Conservation (phyloP, 2,329 filamentous ascomycete genomes). For the Sporothrix dimorphospora region DNA sequence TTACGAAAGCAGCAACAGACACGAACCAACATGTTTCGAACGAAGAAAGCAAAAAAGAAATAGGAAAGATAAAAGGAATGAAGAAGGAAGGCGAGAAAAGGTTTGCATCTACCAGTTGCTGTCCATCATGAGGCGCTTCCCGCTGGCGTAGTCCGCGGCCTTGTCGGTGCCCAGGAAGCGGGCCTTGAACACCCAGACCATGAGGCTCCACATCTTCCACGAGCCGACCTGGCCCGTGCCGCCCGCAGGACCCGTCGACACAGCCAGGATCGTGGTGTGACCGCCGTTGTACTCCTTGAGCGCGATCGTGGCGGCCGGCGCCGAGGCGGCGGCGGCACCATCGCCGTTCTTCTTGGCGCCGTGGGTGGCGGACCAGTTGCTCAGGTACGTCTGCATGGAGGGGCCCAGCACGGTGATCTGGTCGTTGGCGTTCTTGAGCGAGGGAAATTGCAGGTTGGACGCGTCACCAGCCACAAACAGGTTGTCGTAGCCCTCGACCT, state of each 20-base stretch:
- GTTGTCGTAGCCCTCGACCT: conserved; percentile 38
- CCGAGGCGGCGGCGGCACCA: conserved; percentile 11
- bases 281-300: conserved; percentile 12
- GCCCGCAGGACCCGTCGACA: conserved; percentile 36
- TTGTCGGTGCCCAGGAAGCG: conserved; percentile 35
- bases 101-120: conserved; percentile 14
- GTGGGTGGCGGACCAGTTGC: conserved; percentile 17
- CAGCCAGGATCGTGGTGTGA: conserved; percentile 32
- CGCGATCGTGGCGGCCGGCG: not conserved
- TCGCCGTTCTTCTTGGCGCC: conserved; percentile 32
- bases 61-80: not conserved
- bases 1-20: not conserved
- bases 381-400: conserved; percentile 35
- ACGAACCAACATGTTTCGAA: not conserved
- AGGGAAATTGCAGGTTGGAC: conserved; percentile 37
- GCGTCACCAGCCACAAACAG: conserved; percentile 41
- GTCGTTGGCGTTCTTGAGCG: conserved; percentile 34
- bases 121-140: conserved; percentile 14
- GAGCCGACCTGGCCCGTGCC: conserved; percentile 39
- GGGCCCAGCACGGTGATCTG: conserved; percentile 36
- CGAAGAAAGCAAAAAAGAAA: not conserved
- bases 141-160: conserved; percentile 29
- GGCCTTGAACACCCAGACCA: conserved; percentile 37
- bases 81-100: not conserved
- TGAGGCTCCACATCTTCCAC: conserved; percentile 34